These are phyloP conservation scores for Termitomyces bulborhizus DNA, from an alignment of 768 basidiomycete genomes.

Conservation along the genomic window DNA sequence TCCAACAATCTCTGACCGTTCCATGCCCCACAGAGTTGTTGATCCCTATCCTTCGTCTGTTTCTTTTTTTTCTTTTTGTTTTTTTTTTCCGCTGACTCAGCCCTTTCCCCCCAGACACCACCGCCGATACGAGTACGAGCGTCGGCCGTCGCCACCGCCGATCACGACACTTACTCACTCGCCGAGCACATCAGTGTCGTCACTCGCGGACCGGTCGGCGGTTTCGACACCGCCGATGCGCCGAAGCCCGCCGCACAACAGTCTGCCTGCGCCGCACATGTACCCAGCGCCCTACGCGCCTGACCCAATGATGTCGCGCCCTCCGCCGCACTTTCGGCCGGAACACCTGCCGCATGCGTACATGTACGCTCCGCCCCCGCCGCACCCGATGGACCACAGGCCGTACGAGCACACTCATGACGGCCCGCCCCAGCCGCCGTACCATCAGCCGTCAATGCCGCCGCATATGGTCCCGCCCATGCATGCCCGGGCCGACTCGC, in stretches of 20 bases:
- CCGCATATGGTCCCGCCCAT: conserved; percentile 11
- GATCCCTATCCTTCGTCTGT: conserved; percentile 21
- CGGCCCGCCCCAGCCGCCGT: conserved; percentile 4
- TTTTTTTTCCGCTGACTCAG: conserved; percentile 13
- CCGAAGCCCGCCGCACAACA: conserved; percentile 29
- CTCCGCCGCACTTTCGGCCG: conserved; percentile 25
- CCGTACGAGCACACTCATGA: conserved; percentile 20
- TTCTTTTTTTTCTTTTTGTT: not conserved
- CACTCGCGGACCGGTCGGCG: conserved; percentile 48
- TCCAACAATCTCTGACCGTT: conserved; percentile 12
- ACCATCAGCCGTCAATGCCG: conserved; percentile 4
- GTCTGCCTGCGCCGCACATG: conserved; percentile 20
- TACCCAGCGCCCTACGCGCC: conserved; percentile 30
- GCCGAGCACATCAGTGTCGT: conserved; percentile 53
- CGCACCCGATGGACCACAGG: conserved; percentile 19
- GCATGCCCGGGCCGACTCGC: not conserved
- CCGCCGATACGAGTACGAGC: conserved; percentile 30
- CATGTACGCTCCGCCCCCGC: conserved; percentile 25
- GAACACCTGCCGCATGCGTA: conserved; percentile 22
- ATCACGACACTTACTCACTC: conserved; percentile 52
- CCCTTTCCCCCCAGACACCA: conserved; percentile 13
- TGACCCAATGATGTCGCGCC: conserved; percentile 22
- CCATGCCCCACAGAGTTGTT: conserved; percentile 48
- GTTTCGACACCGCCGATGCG: conserved; percentile 54
- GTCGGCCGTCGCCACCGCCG: conserved; percentile 28